phyloP scores from a whole-genome alignment of 2,329 filamentous ascomycete species.

The Verticillium zaregamsianum region DNA sequence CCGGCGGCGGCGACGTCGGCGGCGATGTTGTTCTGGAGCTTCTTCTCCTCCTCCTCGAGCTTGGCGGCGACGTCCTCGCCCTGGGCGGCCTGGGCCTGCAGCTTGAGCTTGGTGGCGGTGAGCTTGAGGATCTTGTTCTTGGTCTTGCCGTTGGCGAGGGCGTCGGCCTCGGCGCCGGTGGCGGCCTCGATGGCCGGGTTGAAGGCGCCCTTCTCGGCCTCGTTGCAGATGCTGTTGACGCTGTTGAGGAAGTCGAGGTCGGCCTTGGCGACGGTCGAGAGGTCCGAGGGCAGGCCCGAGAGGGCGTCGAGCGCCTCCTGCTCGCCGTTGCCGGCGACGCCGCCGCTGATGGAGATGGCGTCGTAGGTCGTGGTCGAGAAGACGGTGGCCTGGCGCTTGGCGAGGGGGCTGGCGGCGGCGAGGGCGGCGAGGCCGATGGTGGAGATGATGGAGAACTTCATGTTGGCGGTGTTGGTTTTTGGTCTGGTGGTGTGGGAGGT shows the following conservation, averaged over 20 bases:
- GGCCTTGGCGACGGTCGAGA: slow-evolving; percentile 36
- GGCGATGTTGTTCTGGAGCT: slow-evolving; percentile 49
- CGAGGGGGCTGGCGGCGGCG: slow-evolving; percentile 22
- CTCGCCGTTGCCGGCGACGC: slow-evolving; percentile 39
- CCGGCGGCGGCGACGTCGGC: slow-evolving; percentile 44
- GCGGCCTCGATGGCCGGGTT: slow-evolving; percentile 49
- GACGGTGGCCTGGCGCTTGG: slow-evolving; percentile 19
- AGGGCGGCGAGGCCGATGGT: slow-evolving; percentile 20
- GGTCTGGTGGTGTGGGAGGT: not conserved
- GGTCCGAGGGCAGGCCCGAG: slow-evolving; percentile 31
- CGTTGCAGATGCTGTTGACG: slow-evolving; percentile 48
- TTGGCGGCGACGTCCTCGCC: slow-evolving; percentile 40
- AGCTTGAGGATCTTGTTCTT: slow-evolving; percentile 60
- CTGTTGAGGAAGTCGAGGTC: slow-evolving; percentile 46
- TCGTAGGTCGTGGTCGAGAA: slow-evolving; percentile 34
- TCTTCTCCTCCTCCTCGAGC: slow-evolving; percentile 42
- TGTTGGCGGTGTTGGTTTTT: slow-evolving; percentile 11
- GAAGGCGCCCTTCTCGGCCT: slow-evolving; percentile 49
- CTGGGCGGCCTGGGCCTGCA: slow-evolving; percentile 46
- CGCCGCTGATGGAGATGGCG: slow-evolving; percentile 41
- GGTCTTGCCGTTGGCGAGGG: slow-evolving; percentile 51
- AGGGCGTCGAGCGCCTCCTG: slow-evolving; percentile 37
- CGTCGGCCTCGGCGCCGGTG: slow-evolving; percentile 37
- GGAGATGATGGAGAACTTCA: slow-evolving; percentile 30
- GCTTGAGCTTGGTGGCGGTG: slow-evolving; percentile 44